Conservation (phyloP, 148 eudicot genomes). For the Chenopodium album region DNA sequence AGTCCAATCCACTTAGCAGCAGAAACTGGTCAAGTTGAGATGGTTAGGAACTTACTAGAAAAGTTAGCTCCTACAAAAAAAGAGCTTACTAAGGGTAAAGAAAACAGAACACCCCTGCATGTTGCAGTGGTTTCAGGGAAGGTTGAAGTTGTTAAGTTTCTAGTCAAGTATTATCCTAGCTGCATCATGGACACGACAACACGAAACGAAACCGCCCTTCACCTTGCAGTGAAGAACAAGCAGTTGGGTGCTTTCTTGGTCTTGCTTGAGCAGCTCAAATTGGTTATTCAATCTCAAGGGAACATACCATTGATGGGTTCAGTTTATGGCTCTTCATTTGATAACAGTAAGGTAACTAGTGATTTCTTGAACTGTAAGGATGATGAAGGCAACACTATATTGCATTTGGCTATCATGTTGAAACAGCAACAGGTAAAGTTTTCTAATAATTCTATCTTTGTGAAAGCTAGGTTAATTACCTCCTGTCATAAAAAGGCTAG, state of each 20-base stretch:
- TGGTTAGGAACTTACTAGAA: conserved; percentile 10
- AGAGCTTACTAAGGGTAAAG: background rate
- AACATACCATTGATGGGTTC: background rate
- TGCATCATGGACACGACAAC: conserved; percentile 19
- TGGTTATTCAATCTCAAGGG: background rate
- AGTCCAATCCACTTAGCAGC: conserved; percentile 25
- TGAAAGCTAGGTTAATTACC: too few relatives aligned
- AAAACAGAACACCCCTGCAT: conserved; percentile 24
- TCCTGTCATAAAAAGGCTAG: too few relatives aligned
- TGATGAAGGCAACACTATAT: conserved; percentile 12
- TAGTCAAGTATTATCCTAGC: background rate
- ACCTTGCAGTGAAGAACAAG: conserved; percentile 24
- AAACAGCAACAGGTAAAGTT: conserved; percentile 11
- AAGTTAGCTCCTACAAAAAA: background rate
- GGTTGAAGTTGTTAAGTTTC: conserved; percentile 14
- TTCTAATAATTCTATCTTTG: too few relatives aligned
- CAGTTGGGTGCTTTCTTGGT: conserved; percentile 18
- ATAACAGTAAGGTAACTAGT: background rate
- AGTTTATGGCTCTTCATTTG: background rate
- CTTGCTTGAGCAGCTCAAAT: conserved; percentile 12
- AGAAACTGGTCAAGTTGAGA: conserved; percentile 15
- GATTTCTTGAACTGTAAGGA: conserved; percentile 12
- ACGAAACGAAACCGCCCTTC: conserved; percentile 17
- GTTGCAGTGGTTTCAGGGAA: conserved; percentile 15
- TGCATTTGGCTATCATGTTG: conserved; percentile 18